These are phyloP conservation scores for Salix arbutifolia DNA, from an alignment of 345 rosid genomes.

Conservation along the genomic window DNA sequence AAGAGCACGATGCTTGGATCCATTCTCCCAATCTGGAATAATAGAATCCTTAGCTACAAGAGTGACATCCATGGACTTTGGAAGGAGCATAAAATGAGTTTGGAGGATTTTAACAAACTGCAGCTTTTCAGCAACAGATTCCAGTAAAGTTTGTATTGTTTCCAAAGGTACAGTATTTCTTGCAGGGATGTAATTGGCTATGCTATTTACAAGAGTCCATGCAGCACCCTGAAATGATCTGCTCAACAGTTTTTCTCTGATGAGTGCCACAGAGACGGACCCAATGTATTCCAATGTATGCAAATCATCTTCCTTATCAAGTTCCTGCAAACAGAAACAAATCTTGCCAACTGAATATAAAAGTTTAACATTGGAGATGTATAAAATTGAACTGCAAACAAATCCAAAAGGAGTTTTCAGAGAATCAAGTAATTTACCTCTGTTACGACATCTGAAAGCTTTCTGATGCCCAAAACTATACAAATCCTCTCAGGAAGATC, in stretches of 20 bases:
- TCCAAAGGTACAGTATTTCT: conserved; percentile 38
- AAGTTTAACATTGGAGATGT: conserved; percentile 1
- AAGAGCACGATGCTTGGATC: conserved; percentile 55
- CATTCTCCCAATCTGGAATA: conserved; percentile 62
- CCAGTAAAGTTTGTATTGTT: conserved; percentile 45
- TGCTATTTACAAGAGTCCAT: conserved; percentile 49
- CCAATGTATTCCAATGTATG: conserved; percentile 56
- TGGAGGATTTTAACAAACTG: conserved; percentile 66
- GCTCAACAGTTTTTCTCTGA: conserved; percentile 57
- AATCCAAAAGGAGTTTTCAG: background rate
- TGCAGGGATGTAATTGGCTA: conserved; percentile 29
- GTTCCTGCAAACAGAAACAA: conserved; percentile 49
- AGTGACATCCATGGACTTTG: conserved; percentile 60
- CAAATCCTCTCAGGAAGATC: conserved; percentile 71
- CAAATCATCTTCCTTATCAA: conserved; percentile 46
- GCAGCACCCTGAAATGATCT: conserved; percentile 65
- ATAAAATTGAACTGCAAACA: background rate
- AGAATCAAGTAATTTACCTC: conserved; percentile 49
- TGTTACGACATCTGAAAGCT: conserved; percentile 77
- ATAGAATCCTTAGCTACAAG: conserved; percentile 46
- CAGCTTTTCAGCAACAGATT: conserved; percentile 53
- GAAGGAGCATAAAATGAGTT: conserved; percentile 70
- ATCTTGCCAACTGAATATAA: conserved; percentile 5
- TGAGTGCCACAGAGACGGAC: conserved; percentile 43
- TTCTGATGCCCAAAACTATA: conserved; percentile 59